Conservation (phyloP, 106 monocot species). For the Iris macrosiphon region DNA sequence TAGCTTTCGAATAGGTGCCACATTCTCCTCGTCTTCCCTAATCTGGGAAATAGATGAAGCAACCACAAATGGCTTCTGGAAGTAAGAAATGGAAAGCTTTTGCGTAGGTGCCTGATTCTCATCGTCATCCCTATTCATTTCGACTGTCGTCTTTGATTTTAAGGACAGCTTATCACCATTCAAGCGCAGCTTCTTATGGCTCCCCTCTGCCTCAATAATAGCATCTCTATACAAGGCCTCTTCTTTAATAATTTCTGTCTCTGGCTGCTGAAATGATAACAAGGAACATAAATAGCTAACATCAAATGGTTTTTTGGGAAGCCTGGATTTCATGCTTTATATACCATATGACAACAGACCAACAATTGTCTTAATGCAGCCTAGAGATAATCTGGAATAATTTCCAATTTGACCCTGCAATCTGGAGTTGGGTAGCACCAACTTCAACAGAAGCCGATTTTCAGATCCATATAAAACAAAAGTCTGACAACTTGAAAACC, state of each 20-base stretch:
- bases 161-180: slow-evolving; percentile 27
- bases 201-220: slow-evolving; percentile 12
- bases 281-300: background rate
- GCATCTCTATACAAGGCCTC: slow-evolving; percentile 5
- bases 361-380: too few relatives aligned
- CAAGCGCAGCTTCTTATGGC: slow-evolving; percentile 33
- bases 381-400: too few relatives aligned
- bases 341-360: too few relatives aligned
- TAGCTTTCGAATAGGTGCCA: slow-evolving; percentile 3
- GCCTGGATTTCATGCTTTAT: too few relatives aligned
- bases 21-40: slow-evolving; percentile 35
- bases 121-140: slow-evolving; percentile 13
- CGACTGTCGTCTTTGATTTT: background rate
- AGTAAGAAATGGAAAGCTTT: slow-evolving; percentile 6
- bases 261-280: slow-evolving; percentile 4
- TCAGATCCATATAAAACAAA: too few relatives aligned
- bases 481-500: too few relatives aligned
- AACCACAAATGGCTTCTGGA: background rate
- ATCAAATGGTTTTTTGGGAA: background rate
- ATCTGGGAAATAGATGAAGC: slow-evolving; percentile 5
- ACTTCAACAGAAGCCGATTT: too few relatives aligned
- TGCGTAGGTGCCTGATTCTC: slow-evolving; percentile 23
- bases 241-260: slow-evolving; percentile 11
- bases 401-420: too few relatives aligned
- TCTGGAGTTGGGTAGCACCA: too few relatives aligned